Base-by-base conservation (phyloP, 495 filamentous ascomycete species). In the Penicillium goetzii region DNA sequence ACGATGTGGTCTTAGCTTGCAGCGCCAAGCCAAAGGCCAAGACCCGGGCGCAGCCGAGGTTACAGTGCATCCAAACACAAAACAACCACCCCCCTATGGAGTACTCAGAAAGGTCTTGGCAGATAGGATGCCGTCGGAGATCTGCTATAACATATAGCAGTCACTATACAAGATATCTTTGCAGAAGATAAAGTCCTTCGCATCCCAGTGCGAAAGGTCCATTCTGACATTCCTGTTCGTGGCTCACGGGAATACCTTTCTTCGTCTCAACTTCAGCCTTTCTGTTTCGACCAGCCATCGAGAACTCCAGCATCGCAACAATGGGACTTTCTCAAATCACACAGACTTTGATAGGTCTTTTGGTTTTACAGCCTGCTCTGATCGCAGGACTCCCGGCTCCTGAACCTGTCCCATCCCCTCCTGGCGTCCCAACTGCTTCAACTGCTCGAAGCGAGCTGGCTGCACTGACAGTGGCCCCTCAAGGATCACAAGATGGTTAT, bases 341-440 rank as follows among this genome's bases (percentile, higher is more conserved):
- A 25, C 12, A 28, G 50, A 21, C 40, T 8, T 9, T 63, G 12
- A 8, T 66, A 17, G 64, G 54, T 28, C 43, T 68, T n/a, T 47
- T 68, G 34, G 66, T 60, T 32, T 10, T 66, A n/a, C 66, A 64
- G 26, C 59, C 67, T 6, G 43, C 61, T 7, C 43, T 63, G 19
- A 40, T 59, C 1, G 45, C 41, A 32, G 55, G 38, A 0, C 25
- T 61, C 4, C 58, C 71, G 4, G 56, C 57, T 26, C 71, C 72
- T 25, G 53, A 68, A 41, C 71, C 73, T 6, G 63, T 76, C 50
- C 69, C 68, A 25, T 49, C 67, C 7, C 70, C 84, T 3, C 88
- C 88, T 15, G 84, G 84, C 49, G 85, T 92, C 55, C 89, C 89
- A 0, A 76, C 82, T 1, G 68, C 76, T 1, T 64, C 83, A 0